phyloP scores from a whole-genome alignment of 2,329 filamentous ascomycete genomes.

The Ophiostoma pallidulum region DNA sequence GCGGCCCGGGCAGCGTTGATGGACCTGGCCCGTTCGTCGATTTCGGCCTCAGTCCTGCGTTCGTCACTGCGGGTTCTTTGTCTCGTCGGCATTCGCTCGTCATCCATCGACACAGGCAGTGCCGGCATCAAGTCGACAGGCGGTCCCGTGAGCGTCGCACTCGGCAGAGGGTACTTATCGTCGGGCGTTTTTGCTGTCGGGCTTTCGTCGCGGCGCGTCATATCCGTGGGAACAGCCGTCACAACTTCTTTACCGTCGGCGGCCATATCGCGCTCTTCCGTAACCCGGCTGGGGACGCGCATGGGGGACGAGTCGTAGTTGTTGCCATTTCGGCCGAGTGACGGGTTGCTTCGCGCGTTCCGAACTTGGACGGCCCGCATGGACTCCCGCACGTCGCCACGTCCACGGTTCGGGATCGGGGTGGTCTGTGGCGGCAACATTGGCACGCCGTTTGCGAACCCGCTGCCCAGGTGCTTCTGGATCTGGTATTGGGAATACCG shows the following conservation, averaged over 20 bases:
- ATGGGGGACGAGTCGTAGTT: slow-evolving; percentile 51
- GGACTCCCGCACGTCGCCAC: slow-evolving; percentile 71
- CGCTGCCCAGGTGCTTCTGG: slow-evolving; percentile 78
- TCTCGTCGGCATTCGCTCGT: slow-evolving; percentile 18
- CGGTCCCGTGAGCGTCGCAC: slow-evolving; percentile 51
- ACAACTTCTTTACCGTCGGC: slow-evolving; percentile 3
- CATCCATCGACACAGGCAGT: slow-evolving; percentile 22
- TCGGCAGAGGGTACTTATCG: slow-evolving; percentile 48
- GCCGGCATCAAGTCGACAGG: slow-evolving; percentile 35
- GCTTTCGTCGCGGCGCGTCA: slow-evolving; percentile 27
- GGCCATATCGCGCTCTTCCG: slow-evolving; percentile 45
- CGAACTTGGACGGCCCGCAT: slow-evolving; percentile 57
- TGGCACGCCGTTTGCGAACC: slow-evolving; percentile 65
- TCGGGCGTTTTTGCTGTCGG: slow-evolving; percentile 51
- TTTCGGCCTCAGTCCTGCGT: background rate
- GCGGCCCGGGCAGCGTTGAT: slow-evolving; percentile 9
- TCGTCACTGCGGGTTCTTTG: background rate
- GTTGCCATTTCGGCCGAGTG: slow-evolving; percentile 22
- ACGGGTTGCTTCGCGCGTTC: slow-evolving; percentile 41
- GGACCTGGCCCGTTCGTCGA: slow-evolving; percentile 15
- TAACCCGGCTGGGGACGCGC: slow-evolving; percentile 49
- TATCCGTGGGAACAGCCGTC: background rate
- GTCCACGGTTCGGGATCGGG: slow-evolving; percentile 74
- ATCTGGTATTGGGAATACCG: slow-evolving; percentile 97
- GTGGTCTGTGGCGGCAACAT: slow-evolving; percentile 77